phyloP scores from a whole-genome alignment of 1,139 yeast genomes.

The Kodamaea ohmeri region DNA sequence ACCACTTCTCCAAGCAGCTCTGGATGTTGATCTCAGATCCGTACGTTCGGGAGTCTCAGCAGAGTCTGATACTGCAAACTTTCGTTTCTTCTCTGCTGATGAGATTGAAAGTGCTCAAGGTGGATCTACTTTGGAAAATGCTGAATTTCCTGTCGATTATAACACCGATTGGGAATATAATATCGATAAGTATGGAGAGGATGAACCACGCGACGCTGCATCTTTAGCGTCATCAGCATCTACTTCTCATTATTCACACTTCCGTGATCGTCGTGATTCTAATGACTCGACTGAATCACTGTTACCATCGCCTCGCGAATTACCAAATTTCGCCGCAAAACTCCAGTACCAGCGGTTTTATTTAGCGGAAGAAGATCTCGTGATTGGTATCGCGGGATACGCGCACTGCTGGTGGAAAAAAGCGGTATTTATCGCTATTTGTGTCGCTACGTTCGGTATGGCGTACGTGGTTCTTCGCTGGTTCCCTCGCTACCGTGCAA shows the following conservation, averaged over 20 bases:
- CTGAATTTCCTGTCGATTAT: constrained; percentile 53
- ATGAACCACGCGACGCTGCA: constrained; percentile 21
- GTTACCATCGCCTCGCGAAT: not conserved
- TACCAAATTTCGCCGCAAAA: constrained; percentile 36
- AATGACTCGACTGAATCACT: not conserved
- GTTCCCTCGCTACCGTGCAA: constrained; percentile 76
- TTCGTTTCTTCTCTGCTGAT: constrained; percentile 77
- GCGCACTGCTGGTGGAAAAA: constrained; percentile 48
- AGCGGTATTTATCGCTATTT: constrained; percentile 50
- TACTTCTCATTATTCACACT: not conserved
- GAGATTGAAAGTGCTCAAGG: constrained; percentile 89
- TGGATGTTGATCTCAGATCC: constrained; percentile 27
- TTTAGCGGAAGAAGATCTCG: constrained; percentile 92
- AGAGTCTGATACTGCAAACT: constrained; percentile 43
- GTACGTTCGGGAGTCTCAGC: constrained; percentile 30
- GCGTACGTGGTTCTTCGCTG: constrained; percentile 75
- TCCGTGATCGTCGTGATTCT: constrained; percentile 2
- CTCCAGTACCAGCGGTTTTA: constrained; percentile 74
- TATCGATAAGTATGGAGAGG: constrained; percentile 48
- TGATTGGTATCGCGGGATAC: constrained; percentile 92
- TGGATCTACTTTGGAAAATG: constrained; percentile 70
- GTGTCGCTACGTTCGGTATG: constrained; percentile 63
- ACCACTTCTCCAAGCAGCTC: constrained; percentile 32
- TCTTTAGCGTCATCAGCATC: not conserved
- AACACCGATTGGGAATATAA: constrained; percentile 69